These are phyloP conservation scores for Monosporascus ibericus DNA, from an alignment of 2,329 filamentous ascomycete species.

Conservation along the genomic window DNA sequence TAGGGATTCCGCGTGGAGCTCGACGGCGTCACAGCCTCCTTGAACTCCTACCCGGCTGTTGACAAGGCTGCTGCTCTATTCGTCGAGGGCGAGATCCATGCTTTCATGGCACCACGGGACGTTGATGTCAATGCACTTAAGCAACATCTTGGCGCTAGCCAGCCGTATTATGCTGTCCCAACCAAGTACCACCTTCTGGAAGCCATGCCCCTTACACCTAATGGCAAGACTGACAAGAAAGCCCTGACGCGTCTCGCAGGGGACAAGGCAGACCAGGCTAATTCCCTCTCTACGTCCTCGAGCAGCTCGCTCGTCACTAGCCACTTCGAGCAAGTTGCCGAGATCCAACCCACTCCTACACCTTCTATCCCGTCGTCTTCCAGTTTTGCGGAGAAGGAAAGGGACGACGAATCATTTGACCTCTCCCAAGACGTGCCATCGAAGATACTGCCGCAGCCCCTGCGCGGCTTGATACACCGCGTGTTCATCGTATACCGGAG, in stretches of 20 bases:
- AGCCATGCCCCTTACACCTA: conserved; percentile 43
- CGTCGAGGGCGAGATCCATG: conserved; percentile 42
- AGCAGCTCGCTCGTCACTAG: conserved; percentile 19
- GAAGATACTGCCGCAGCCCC: conserved; percentile 32
- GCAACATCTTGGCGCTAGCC: conserved; percentile 32
- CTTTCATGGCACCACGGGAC: conserved; percentile 33
- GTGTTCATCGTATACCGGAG: conserved; percentile 50
- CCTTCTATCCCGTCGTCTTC: neutral
- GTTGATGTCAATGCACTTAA: conserved; percentile 32
- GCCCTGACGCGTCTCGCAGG: conserved; percentile 31
- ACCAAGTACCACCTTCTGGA: conserved; percentile 35
- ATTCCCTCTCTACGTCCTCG: conserved; percentile 11
- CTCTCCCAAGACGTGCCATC: conserved; percentile 24
- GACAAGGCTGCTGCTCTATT: conserved; percentile 41
- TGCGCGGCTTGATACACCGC: conserved; percentile 20
- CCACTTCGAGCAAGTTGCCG: conserved; percentile 18
- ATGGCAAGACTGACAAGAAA: conserved; percentile 52
- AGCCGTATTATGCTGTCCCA: conserved; percentile 52
- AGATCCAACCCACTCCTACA: neutral
- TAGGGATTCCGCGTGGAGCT: conserved; percentile 55
- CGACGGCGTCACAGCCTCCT: conserved; percentile 47
- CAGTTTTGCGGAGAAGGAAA: conserved; percentile 16
- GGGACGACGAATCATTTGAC: conserved; percentile 13
- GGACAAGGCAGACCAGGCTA: conserved; percentile 25
- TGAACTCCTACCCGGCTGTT: conserved; percentile 40